A percentile compares a stretch with the other conserved stretches of the same genome.
phyloP scores from a whole-genome alignment of 106 monocot species.

The Apostasia ramifera region DNA sequence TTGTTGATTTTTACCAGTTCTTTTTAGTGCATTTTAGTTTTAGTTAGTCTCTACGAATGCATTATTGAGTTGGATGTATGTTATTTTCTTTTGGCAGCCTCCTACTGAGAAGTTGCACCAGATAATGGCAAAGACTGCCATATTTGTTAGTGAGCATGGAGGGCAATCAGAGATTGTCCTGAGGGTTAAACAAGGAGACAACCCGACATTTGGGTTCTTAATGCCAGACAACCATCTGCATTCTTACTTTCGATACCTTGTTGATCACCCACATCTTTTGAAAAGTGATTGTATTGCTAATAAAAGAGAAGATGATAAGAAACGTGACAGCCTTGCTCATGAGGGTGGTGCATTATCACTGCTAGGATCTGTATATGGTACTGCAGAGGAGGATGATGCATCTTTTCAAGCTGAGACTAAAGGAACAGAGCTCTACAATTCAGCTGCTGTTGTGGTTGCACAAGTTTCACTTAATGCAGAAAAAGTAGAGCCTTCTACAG shows the following conservation, averaged over 20 bases:
- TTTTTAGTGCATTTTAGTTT: background rate
- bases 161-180: constrained; percentile 95
- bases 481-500: constrained; percentile 4
- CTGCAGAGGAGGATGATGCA: constrained; percentile 72
- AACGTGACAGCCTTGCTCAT: constrained; percentile 11
- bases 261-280: constrained; percentile 70
- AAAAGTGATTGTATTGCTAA: constrained; percentile 13
- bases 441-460: background rate
- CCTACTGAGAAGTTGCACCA: constrained; percentile 91
- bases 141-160: constrained; percentile 78
- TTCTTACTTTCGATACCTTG: constrained; percentile 73
- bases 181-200: constrained; percentile 88
- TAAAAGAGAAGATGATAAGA: constrained; percentile 22
- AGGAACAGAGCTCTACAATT: constrained; percentile 9
- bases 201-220: constrained; percentile 96
- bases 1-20: background rate
- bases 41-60: background rate
- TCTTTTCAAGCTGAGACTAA: constrained; percentile 14
- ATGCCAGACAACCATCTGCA: constrained; percentile 97
- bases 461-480: background rate
- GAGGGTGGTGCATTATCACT: constrained; percentile 78
- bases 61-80: background rate
- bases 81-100: constrained; percentile 53
- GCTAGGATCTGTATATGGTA: constrained; percentile 82
- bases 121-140: constrained; percentile 84